Percentiles rank a stretch among this genome's conserved stretches.
Evolutionary conservation across 345 rosid genomes (phyloP).

Genomic region (Melastoma malabathricum): DNA sequence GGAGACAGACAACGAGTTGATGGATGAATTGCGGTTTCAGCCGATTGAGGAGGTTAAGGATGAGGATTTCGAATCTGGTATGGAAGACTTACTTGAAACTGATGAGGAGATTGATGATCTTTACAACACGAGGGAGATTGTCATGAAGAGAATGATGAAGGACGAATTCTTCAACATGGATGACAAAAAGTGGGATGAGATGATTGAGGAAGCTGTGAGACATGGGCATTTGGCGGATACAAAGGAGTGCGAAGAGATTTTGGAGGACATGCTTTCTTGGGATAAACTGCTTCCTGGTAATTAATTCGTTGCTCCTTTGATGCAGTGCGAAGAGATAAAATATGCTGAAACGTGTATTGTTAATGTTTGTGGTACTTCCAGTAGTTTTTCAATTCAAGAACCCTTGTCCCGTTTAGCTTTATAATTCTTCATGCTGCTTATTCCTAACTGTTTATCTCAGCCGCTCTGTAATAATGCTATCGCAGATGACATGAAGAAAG

Average conservation of each 20-base stretch:
- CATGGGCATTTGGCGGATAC: slow-evolving; percentile 60
- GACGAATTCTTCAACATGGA: slow-evolving; percentile 74
- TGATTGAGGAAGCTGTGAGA: slow-evolving; percentile 49
- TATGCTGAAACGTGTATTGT: too few relatives aligned
- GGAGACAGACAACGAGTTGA: slow-evolving; percentile 65
- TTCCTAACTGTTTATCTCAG: slow-evolving; percentile 1
- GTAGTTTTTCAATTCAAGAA: too few relatives aligned
- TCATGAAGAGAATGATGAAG: slow-evolving; percentile 33
- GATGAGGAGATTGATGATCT: slow-evolving; percentile 72
- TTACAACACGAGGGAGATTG: slow-evolving; percentile 42
- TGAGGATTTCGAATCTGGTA: slow-evolving; percentile 59
- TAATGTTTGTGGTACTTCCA: too few relatives aligned
- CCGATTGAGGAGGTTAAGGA: slow-evolving; percentile 47
- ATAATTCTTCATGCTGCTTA: slow-evolving; percentile 2
- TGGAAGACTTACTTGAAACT: slow-evolving; percentile 45
- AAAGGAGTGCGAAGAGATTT: slow-evolving; percentile 62
- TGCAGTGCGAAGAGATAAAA: neutral
- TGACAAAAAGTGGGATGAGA: slow-evolving; percentile 71
- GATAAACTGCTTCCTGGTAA: slow-evolving; percentile 85
- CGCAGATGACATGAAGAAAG: slow-evolving; percentile 71
- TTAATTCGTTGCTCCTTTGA: neutral
- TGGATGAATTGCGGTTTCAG: slow-evolving; percentile 27
- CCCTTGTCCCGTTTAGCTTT: neutral
- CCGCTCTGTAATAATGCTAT: slow-evolving; percentile 1
- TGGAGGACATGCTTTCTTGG: slow-evolving; percentile 89